These are phyloP conservation scores for Syzygium grande DNA, from an alignment of 345 rosid species.

Conservation along the genomic window DNA sequence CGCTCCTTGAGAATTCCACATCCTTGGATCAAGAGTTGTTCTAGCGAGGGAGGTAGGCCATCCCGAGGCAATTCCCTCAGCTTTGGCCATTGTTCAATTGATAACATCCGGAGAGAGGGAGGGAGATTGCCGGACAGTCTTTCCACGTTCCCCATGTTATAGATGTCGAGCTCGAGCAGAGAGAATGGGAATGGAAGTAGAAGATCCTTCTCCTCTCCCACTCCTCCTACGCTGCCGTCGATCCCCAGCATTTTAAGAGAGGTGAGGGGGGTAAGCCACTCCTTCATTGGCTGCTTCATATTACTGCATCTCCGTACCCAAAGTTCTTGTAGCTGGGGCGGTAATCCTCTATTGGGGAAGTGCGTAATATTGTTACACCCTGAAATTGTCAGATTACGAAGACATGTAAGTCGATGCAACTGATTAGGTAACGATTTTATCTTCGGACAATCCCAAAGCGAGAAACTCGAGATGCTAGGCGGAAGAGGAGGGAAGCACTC, in stretches of 20 bases:
- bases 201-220: neutral
- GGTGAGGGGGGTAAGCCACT: neutral
- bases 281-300: neutral
- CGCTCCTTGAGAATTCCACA: neutral
- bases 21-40: fast-evolving
- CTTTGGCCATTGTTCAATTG: fast-evolving
- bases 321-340: neutral
- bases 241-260: fast-evolving
- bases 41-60: neutral
- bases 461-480: fast-evolving
- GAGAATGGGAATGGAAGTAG: neutral
- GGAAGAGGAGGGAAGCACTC: neutral
- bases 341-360: neutral
- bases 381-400: fast-evolving
- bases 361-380: neutral
- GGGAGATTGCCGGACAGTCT: neutral
- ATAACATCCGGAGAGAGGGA: neutral
- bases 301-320: fast-evolving
- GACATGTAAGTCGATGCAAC: neutral
- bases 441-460: fast-evolving
- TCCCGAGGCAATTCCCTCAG: neutral
- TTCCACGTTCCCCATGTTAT: neutral
- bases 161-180: fast-evolving
- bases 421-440: neutral
- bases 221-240: neutral